These are phyloP conservation scores for Zygoascus flipseniorum DNA, from an alignment of 805 yeast genomes.

Conservation along the genomic window DNA sequence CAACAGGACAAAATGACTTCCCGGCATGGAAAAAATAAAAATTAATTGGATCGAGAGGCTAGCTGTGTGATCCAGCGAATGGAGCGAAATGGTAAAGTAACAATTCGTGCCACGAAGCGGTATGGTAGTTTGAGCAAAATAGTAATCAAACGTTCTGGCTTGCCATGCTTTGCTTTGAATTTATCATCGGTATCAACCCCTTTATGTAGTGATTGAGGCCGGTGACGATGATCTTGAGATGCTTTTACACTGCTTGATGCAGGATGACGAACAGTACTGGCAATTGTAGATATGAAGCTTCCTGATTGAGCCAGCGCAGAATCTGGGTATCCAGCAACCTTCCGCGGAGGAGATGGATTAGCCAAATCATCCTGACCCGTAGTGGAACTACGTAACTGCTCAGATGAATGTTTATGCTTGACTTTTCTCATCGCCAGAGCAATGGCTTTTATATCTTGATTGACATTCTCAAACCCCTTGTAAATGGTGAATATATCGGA, in stretches of 20 bases:
- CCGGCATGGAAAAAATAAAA: not conserved
- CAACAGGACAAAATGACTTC: not conserved
- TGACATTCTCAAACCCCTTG: slow-evolving; percentile 8
- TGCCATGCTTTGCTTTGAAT: not conserved
- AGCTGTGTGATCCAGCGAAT: not conserved
- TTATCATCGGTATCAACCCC: not conserved
- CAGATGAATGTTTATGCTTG: not conserved
- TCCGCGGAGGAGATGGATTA: not conserved
- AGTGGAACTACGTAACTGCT: not conserved
- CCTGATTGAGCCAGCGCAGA: not conserved
- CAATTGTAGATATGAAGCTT: not conserved
- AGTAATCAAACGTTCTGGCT: not conserved
- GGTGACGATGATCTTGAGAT: not conserved
- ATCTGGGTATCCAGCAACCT: not conserved
- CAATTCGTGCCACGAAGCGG: not conserved
- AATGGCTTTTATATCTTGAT: slow-evolving; percentile 3
- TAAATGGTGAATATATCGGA: slow-evolving; percentile 9
- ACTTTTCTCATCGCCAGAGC: not conserved
- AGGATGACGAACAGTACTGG: not conserved
- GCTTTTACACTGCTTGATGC: not conserved
- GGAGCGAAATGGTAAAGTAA: not conserved
- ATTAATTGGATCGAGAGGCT: not conserved
- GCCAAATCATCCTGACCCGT: not conserved
- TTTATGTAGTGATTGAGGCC: not conserved
- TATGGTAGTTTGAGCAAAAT: not conserved